Percentiles rank a stretch among this genome's conserved stretches.
These are phyloP conservation scores for Pueraria montana DNA, from an alignment of 306 rosid genomes.

Conservation along the genomic window DNA sequence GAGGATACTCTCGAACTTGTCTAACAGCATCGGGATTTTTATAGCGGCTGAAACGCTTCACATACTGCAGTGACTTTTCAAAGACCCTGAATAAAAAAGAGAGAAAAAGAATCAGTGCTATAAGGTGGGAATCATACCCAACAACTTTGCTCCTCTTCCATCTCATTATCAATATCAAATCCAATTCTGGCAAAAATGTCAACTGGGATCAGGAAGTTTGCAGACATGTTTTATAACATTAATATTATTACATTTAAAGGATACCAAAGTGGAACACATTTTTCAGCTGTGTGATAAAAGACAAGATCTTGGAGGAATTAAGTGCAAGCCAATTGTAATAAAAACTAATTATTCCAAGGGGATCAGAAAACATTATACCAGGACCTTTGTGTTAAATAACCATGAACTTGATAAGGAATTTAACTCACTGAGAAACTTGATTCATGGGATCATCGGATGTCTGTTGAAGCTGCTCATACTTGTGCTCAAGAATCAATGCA, in stretches of 20 bases:
- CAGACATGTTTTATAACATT: not conserved
- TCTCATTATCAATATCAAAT: slow-evolving; percentile 42
- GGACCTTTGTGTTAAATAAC: slow-evolving; percentile 13
- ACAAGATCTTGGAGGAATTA: slow-evolving; percentile 26
- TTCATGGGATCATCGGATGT: slow-evolving; percentile 88
- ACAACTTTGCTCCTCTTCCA: slow-evolving; percentile 6
- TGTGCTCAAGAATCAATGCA: slow-evolving; percentile 92
- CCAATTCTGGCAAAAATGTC: not conserved
- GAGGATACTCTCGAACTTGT: slow-evolving; percentile 99
- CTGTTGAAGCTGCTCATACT: slow-evolving; percentile 97
- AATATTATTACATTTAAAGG: not conserved
- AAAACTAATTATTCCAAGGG: not conserved
- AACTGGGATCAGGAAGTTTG: slow-evolving; percentile 12
- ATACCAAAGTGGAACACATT: not conserved
- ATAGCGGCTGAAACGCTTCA: slow-evolving; percentile 98
- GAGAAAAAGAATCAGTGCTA: not conserved
- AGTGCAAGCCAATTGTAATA: not conserved
- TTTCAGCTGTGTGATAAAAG: slow-evolving; percentile 33
- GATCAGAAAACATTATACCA: not conserved
- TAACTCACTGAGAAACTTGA: slow-evolving; percentile 92
- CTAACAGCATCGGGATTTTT: slow-evolving; percentile 98
- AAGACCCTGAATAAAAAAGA: slow-evolving; percentile 73
- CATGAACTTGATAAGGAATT: not conserved
- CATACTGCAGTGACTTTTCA: slow-evolving; percentile 96
- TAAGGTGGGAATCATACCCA: slow-evolving; percentile 17